Percentiles rank a stretch among this genome's conserved stretches.
These are phyloP conservation scores for Cladophialophora bantiana DNA, from an alignment of 2,329 filamentous ascomycete genomes.

Conservation along the genomic window DNA sequence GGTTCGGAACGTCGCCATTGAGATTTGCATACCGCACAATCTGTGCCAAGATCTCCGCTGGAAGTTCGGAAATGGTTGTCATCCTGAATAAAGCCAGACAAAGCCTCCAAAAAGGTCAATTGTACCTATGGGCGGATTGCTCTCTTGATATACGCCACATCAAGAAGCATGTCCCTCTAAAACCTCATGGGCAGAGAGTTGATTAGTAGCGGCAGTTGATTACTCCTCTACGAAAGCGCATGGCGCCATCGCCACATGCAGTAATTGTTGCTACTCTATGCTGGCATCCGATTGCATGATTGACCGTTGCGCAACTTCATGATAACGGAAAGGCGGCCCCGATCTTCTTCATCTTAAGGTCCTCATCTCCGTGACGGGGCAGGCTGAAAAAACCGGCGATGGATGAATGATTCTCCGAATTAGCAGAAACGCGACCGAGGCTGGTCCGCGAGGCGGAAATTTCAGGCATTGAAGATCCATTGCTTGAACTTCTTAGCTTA, in stretches of 20 bases:
- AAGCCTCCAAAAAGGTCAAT: not conserved
- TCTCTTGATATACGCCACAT: not conserved
- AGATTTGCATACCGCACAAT: slow-evolving; percentile 24
- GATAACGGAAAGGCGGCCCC: too few relatives aligned
- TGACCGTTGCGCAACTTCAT: not conserved
- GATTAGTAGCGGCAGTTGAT: slow-evolving; percentile 10
- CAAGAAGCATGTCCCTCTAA: not conserved
- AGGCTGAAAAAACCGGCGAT: too few relatives aligned
- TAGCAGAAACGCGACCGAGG: too few relatives aligned
- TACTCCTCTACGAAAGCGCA: slow-evolving; percentile 1
- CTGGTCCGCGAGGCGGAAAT: too few relatives aligned
- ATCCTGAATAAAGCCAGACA: slow-evolving; percentile 1
- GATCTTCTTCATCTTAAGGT: slow-evolving; percentile 10
- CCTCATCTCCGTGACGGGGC: not conserved
- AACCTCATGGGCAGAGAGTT: not conserved
- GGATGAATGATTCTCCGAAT: too few relatives aligned
- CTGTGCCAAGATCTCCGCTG: slow-evolving; percentile 24
- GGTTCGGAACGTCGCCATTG: slow-evolving; percentile 22
- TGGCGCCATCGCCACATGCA: not conserved
- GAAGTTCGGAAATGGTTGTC: slow-evolving; percentile 18
- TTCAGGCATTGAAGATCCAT: too few relatives aligned
- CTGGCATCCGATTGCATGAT: not conserved
- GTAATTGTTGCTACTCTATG: slow-evolving; percentile 12
- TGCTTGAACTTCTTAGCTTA: not conserved
- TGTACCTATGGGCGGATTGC: not conserved